Percentiles rank a stretch among this genome's conserved stretches.
Evolutionary conservation across 2,329 filamentous ascomycete genomes (phyloP).

Genomic region (Apiospora aurea): DNA sequence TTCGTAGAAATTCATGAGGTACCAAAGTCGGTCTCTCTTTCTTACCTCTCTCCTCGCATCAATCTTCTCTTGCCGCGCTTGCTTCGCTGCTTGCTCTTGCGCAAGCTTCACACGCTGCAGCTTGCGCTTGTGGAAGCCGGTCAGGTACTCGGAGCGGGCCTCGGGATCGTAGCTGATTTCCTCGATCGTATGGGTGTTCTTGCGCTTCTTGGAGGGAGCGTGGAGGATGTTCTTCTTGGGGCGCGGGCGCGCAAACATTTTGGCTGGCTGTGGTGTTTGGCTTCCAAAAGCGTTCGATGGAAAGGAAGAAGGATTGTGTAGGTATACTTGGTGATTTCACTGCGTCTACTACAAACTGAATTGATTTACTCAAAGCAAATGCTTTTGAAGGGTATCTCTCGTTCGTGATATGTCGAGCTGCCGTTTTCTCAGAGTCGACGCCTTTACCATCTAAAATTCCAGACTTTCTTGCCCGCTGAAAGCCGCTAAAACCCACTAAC

Average conservation of each 20-base stretch:
- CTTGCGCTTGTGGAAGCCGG: conserved; percentile 97
- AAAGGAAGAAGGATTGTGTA: background rate
- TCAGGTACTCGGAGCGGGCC: conserved; percentile 86
- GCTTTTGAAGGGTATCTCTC: background rate
- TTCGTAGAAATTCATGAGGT: background rate
- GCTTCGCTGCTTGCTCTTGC: conserved; percentile 80
- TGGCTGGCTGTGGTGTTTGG: conserved; percentile 12
- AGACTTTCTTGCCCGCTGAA: conserved; percentile 22
- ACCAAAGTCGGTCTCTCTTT: conserved; percentile 48
- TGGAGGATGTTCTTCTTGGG: conserved; percentile 64
- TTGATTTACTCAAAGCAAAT: background rate
- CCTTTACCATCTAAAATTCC: conserved; percentile 14
- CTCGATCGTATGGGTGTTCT: conserved; percentile 66
- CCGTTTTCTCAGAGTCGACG: background rate
- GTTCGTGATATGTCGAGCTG: conserved; percentile 8
- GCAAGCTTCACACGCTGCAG: conserved; percentile 83
- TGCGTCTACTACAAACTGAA: too few species aligned
- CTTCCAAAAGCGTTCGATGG: background rate
- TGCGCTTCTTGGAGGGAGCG: conserved; percentile 71
- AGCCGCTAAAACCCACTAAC: conserved; percentile 17
- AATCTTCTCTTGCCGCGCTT: conserved; percentile 79
- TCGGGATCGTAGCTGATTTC: conserved; percentile 85
- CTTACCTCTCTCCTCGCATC: conserved; percentile 79
- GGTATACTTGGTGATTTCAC: too few species aligned
- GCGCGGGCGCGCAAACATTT: conserved; percentile 64